Conservation (phyloP, 768 basidiomycete genomes). For the Cubamyces lactineus region DNA sequence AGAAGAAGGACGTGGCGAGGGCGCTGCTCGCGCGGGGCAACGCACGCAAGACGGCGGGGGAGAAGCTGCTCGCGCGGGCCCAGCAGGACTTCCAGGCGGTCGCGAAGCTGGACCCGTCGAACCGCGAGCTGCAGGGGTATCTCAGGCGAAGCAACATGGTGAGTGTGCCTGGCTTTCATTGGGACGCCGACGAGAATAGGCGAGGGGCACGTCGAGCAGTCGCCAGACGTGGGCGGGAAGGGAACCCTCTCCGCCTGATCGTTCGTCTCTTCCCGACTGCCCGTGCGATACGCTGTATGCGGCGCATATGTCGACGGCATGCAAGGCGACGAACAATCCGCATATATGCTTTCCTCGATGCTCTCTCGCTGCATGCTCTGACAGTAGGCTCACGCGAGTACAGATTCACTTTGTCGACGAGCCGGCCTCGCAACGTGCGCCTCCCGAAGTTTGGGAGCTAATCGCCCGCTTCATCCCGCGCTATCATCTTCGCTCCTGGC, state of each 20-base stretch:
- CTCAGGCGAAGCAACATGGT: slow-evolving; percentile 54
- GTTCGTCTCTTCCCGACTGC: no score
- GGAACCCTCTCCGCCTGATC: no score
- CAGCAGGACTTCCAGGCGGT: slow-evolving; percentile 68
- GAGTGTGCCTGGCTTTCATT: slow-evolving; percentile 26
- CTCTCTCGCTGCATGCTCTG: not conserved
- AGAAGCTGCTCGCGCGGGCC: slow-evolving; percentile 57
- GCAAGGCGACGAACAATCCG: not conserved
- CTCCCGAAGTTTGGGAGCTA: slow-evolving; percentile 69
- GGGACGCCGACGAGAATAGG: not conserved
- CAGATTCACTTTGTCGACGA: slow-evolving; percentile 58
- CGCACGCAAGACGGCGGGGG: slow-evolving; percentile 58
- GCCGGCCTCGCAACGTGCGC: slow-evolving; percentile 63
- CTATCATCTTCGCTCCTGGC: slow-evolving; percentile 70
- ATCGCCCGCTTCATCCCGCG: slow-evolving; percentile 65
- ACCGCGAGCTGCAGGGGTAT: slow-evolving; percentile 52
- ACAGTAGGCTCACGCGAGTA: not conserved
- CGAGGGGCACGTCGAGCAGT: not conserved
- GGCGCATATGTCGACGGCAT: no score
- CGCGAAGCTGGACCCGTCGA: slow-evolving; percentile 60
- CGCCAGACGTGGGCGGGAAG: not conserved
- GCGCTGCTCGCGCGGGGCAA: slow-evolving; percentile 63
- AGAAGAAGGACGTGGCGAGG: slow-evolving; percentile 51
- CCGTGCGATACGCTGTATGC: no score
- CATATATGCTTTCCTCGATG: not conserved